A percentile compares a stretch with the other conserved stretches of the same genome.
phyloP scores from a whole-genome alignment of 148 eudicot species.

The Amaranthus palmeri region DNA sequence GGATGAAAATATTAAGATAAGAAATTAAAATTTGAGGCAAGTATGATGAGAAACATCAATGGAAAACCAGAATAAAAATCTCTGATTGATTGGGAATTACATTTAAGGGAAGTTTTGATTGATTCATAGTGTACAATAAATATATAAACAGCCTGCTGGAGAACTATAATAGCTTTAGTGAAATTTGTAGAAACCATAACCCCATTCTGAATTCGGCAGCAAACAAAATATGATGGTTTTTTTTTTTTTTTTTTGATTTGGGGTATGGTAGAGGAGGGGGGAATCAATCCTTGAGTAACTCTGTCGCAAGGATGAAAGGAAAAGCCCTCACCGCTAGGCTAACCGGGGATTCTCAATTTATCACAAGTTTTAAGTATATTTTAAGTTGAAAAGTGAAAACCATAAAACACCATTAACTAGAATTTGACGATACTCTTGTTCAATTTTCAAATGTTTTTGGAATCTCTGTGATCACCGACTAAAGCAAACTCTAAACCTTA shows the following conservation, averaged over 20 bases:
- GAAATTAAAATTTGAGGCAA: not conserved
- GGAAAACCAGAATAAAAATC: not conserved
- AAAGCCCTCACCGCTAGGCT: too few relatives aligned
- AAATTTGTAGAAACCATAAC: not conserved
- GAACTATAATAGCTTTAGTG: not conserved
- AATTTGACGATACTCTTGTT: not conserved
- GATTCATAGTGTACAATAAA: not conserved
- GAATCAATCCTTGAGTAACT: too few relatives aligned
- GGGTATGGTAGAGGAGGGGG: too few relatives aligned
- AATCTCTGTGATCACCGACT: not conserved
- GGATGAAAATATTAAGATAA: too few relatives aligned
- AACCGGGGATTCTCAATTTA: too few relatives aligned
- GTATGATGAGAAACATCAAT: not conserved
- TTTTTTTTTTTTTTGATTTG: too few relatives aligned
- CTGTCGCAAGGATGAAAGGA: too few relatives aligned
- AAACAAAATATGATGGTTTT: not conserved
- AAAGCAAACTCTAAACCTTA: constrained; percentile 10
- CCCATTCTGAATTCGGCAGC: not conserved
- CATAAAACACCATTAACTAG: not conserved
- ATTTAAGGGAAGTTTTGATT: not conserved
- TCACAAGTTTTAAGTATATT: too few relatives aligned
- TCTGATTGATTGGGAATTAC: not conserved
- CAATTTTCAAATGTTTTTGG: constrained; percentile 4
- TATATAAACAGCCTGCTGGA: not conserved
- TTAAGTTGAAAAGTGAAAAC: too few relatives aligned